Percentiles rank a stretch among this genome's conserved stretches.
Conservation (phyloP, 805 yeast genomes). For the Lachancea thermotolerans region DNA sequence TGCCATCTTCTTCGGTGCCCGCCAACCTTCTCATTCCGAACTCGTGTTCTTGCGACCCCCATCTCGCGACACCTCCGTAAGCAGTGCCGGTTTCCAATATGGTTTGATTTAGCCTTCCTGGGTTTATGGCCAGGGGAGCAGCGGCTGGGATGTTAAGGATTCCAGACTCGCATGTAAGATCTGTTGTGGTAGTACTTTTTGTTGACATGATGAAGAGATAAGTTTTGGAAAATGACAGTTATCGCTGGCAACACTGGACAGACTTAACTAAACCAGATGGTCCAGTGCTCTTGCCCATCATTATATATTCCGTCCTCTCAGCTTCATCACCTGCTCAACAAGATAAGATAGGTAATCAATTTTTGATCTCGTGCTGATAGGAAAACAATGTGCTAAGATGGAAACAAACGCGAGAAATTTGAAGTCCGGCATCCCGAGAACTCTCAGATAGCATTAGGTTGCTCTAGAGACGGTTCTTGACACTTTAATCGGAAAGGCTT, state of each 20-base stretch:
- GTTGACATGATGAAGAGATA: not conserved
- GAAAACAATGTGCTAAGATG: not conserved
- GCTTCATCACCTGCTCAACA: not conserved
- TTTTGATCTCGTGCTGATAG: not conserved
- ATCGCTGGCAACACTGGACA: no score
- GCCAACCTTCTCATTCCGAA: slow-evolving; percentile 68
- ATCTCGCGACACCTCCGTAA: slow-evolving; percentile 57
- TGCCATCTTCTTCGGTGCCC: slow-evolving; percentile 53
- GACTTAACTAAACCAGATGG: no score
- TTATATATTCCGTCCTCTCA: no score
- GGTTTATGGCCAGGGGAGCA: slow-evolving; percentile 25
- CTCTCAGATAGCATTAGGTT: no score
- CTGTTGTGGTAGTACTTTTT: not conserved
- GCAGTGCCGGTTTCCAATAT: slow-evolving; percentile 51
- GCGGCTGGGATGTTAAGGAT: slow-evolving; percentile 19
- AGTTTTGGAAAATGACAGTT: not conserved
- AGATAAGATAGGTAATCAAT: not conserved
- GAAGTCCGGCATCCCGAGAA: no score
- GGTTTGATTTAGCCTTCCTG: slow-evolving; percentile 46
- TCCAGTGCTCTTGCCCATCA: no score
- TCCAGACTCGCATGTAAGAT: slow-evolving; percentile 8
- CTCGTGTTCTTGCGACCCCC: slow-evolving; percentile 51
- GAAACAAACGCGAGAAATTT: not conserved
- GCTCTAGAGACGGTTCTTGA: no score
- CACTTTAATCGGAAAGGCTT: no score